Evolutionary conservation across 768 basidiomycete species (phyloP), one percentile per base, ranked within the genome.

Genomic region (Psilocybe cubensis): DNA sequence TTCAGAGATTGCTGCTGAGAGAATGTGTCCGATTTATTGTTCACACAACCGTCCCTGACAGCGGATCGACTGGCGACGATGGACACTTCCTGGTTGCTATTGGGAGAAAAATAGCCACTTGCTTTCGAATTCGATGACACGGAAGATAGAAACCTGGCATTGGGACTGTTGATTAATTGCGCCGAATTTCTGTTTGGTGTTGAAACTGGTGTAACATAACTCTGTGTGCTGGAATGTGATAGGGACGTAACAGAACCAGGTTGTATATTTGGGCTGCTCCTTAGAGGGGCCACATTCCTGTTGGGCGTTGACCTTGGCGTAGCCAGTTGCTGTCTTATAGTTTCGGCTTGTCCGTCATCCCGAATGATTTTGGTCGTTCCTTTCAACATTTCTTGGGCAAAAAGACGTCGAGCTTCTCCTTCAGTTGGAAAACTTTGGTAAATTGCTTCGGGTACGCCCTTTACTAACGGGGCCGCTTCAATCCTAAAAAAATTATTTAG

Each of bases 381-480:
- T 44, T 60, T 67, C 3, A 56, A 52, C 25, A 56, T 51, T 40
- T 66, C 74, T 50, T 68, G 58, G 3, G 60, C 46, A 62, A 76
- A 79, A 43, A 64, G 66, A 5, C 62, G 59, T 20, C 42, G 31
- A 0, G 84, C 84, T 58, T 83, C 76, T 25, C 71, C 76, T 58
- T 77, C 62, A 3, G 78, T 72, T 2, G 56, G 8, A 60, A 80
- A 84, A 43, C 79, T 70, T 56, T 85, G 75, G 60, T 75, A 66
- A 5, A 78, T 58, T 2, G 80, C 67, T 29, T 75, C 76, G 8
- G 78, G 69, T 9, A 84, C 73, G 3, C 76, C 72, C 51, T 63
- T 75, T 10, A 81, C 78, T 51, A 79, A 71, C 7, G 78, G 74
- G 1, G 68, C 72, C 17, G 74, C 76, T 63, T 82, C 77, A 9